Conservation (phyloP, 2,329 filamentous ascomycete species). For the Cryphonectria nitschkei region DNA sequence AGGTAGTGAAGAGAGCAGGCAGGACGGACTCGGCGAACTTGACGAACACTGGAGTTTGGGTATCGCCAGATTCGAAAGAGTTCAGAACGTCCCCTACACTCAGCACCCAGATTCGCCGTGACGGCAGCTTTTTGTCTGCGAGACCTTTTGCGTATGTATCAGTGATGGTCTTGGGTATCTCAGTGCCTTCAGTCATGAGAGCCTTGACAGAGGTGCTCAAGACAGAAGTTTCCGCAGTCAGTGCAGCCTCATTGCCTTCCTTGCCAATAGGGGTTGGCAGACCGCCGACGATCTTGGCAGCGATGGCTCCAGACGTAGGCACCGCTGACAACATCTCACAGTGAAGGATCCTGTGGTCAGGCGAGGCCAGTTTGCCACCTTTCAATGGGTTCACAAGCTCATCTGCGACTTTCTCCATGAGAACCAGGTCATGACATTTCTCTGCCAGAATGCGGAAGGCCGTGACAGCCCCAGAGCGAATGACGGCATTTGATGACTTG, state of each 20-base stretch:
- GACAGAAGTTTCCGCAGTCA: conserved; percentile 74
- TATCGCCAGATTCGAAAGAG: conserved; percentile 49
- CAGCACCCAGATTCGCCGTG: conserved; percentile 80
- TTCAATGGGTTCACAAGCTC: conserved; percentile 83
- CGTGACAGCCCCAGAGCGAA: conserved; percentile 74
- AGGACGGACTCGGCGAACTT: conserved; percentile 58
- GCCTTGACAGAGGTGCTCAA: conserved; percentile 68
- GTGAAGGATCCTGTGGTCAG: conserved; percentile 83
- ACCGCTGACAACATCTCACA: conserved; percentile 77
- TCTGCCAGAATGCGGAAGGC: conserved; percentile 74
- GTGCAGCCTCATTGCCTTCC: conserved; percentile 85
- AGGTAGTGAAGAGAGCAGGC: conserved; percentile 66
- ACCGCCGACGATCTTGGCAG: conserved; percentile 67
- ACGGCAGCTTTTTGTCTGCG: conserved; percentile 78
- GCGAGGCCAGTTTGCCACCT: conserved; percentile 78
- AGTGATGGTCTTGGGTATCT: conserved; percentile 67
- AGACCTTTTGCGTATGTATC: conserved; percentile 82
- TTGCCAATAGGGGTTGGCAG: conserved; percentile 74
- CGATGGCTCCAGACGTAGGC: conserved; percentile 62
- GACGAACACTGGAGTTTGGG: conserved; percentile 51
- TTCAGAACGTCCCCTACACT: conserved; percentile 73
- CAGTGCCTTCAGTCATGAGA: conserved; percentile 62
- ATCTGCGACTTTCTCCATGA: conserved; percentile 70
- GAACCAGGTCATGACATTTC: conserved; percentile 59
- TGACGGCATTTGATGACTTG: conserved; percentile 82